phyloP scores from a whole-genome alignment of 2,329 filamentous ascomycete species.

The Fusarium heterosporum region DNA sequence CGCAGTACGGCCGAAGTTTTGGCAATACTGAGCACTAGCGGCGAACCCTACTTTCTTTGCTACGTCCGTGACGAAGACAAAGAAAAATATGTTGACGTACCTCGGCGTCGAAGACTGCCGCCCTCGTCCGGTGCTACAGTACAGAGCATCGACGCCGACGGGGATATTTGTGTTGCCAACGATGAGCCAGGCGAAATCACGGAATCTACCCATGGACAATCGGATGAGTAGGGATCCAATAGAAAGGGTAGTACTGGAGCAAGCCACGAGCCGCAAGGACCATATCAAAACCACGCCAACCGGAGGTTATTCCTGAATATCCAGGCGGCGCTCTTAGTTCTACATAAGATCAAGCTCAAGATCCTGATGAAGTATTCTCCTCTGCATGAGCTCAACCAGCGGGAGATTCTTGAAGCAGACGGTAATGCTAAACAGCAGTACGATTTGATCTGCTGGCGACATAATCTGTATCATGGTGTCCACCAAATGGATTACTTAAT shows the following conservation, averaged over 20 bases:
- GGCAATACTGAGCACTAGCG: slow-evolving; percentile 71
- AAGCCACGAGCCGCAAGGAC: background rate
- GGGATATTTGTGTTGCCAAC: slow-evolving; percentile 37
- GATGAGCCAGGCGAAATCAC: slow-evolving; percentile 9
- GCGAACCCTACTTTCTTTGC: slow-evolving; percentile 85
- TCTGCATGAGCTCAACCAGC: no score
- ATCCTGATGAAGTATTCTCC: no score
- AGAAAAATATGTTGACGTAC: slow-evolving; percentile 63
- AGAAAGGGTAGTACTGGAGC: background rate
- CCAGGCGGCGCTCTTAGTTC: no score
- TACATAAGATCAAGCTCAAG: no score
- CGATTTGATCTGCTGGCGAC: no score
- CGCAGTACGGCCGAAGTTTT: slow-evolving; percentile 77
- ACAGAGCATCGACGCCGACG: slow-evolving; percentile 41
- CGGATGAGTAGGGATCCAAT: slow-evolving; percentile 36
- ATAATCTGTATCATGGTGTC: no score
- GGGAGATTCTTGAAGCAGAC: no score
- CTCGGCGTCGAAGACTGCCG: slow-evolving; percentile 51
- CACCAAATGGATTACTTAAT: no score
- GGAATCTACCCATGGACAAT: slow-evolving; percentile 9
- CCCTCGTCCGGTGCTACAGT: slow-evolving; percentile 18
- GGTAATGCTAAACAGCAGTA: no score
- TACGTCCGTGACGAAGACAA: slow-evolving; percentile 79
- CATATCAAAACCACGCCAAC: no score
- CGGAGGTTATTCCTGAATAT: no score